These are phyloP conservation scores for Paramecium bursaria DNA, from an alignment of 73 alveolate genomes.

Conservation along the genomic window DNA sequence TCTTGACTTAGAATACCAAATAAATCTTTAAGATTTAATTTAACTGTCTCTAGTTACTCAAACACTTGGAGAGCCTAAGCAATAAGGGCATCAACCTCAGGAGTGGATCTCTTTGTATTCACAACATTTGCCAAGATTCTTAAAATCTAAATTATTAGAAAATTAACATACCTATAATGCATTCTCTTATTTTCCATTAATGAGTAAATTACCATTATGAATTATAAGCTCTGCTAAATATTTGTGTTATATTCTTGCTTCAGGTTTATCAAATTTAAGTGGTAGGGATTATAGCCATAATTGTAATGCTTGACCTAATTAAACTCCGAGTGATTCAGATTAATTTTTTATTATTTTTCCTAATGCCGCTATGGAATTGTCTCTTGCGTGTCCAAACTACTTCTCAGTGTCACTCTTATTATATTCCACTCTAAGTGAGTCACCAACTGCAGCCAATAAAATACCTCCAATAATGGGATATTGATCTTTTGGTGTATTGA, in stretches of 20 bases:
- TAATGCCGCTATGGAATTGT: constrained; percentile 84
- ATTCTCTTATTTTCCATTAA: constrained; percentile 19
- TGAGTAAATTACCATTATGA: background rate
- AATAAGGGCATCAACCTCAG: background rate
- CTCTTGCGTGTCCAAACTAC: constrained; percentile 81
- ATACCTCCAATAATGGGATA: constrained; percentile 55
- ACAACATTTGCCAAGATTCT: background rate
- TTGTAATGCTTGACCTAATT: constrained; percentile 40
- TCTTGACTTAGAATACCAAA: background rate
- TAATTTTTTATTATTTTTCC: constrained; percentile 79
- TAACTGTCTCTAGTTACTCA: constrained; percentile 20
- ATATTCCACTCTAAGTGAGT: constrained; percentile 67
- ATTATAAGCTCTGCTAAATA: constrained; percentile 64
- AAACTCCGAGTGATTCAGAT: constrained; percentile 56
- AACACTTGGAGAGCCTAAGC: background rate
- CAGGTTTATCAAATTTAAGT: constrained; percentile 72
- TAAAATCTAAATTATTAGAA: background rate
- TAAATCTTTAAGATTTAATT: background rate
- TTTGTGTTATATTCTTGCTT: constrained; percentile 72
- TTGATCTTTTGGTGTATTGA: constrained; percentile 55
- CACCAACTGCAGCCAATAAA: constrained; percentile 61
- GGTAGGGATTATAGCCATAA: constrained; percentile 74
- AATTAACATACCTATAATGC: constrained; percentile 8
- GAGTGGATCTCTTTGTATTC: constrained; percentile 8
- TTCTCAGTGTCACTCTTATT: constrained; percentile 66